Percentiles rank a stretch among this genome's conserved stretches.
Conservation (phyloP, 2,329 filamentous ascomycete genomes). For the Pseudogymnoascus destructans region DNA sequence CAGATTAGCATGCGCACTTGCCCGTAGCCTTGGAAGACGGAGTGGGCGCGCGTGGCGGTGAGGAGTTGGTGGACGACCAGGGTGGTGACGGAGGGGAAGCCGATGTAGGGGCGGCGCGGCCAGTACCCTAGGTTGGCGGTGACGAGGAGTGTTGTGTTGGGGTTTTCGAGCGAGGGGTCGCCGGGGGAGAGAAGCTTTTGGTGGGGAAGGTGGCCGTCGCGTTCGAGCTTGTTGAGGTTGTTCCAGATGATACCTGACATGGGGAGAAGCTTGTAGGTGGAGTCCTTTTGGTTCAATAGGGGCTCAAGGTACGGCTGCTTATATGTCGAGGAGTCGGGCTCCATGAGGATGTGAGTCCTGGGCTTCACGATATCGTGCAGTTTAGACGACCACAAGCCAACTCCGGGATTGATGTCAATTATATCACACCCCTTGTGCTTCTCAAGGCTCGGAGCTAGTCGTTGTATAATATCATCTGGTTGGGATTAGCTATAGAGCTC, state of each 20-base stretch:
- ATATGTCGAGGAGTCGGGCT: conserved; percentile 48
- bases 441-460: conserved; percentile 54
- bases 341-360: conserved; percentile 70
- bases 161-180: conserved; percentile 29
- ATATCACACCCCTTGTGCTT: conserved; percentile 69
- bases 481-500: conserved; percentile 33
- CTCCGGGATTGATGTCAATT: conserved; percentile 74
- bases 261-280: conserved; percentile 36
- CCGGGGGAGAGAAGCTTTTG: conserved; percentile 33
- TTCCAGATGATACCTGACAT: conserved; percentile 47
- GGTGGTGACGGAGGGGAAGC: conserved; percentile 42
- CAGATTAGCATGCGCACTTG: conserved; percentile 69
- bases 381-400: conserved; percentile 64
- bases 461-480: conserved; percentile 49
- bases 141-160: conserved; percentile 64
- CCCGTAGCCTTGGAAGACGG: conserved; percentile 62
- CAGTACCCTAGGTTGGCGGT: conserved; percentile 51
- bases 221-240: conserved; percentile 43
- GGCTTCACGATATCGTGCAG: conserved; percentile 65
- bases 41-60: conserved; percentile 41
- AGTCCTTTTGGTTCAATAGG: conserved; percentile 37
- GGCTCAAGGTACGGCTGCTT: conserved; percentile 43
- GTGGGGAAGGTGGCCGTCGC: conserved; percentile 37
- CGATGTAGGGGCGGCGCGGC: conserved; percentile 36
- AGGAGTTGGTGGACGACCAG: conserved; percentile 51